These are phyloP conservation scores for Sordariomycetes sp. DNA, from an alignment of 2,329 filamentous ascomycete genomes.

Conservation along the genomic window DNA sequence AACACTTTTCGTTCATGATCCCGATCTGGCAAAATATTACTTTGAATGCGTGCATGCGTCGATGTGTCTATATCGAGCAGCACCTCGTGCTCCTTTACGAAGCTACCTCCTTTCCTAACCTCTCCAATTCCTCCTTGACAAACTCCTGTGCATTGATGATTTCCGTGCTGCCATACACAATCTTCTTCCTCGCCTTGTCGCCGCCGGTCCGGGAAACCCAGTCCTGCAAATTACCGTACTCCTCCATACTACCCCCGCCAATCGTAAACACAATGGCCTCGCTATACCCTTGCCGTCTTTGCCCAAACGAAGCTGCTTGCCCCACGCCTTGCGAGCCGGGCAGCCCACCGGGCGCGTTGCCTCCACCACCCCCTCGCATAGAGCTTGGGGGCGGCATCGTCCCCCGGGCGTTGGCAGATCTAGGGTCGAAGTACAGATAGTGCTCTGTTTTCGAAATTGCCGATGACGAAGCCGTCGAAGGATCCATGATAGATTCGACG, in stretches of 20 bases:
- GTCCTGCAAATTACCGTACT: slow-evolving; percentile 94
- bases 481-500: slow-evolving; percentile 97
- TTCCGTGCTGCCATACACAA: slow-evolving; percentile 93
- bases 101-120: slow-evolving; percentile 48
- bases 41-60: too few relatives aligned
- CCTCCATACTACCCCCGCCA: slow-evolving; percentile 95
- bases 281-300: slow-evolving; percentile 78
- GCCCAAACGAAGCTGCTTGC: slow-evolving; percentile 78
- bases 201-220: slow-evolving; percentile 77
- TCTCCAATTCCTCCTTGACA: slow-evolving; percentile 53
- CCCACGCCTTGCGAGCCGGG: slow-evolving; percentile 46
- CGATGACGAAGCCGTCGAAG: slow-evolving; percentile 75
- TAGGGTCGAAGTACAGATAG: slow-evolving; percentile 94
- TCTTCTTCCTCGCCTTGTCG: slow-evolving; percentile 60
- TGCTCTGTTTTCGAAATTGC: slow-evolving; percentile 94
- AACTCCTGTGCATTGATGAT: slow-evolving; percentile 62
- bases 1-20: too few relatives aligned
- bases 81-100: too few relatives aligned
- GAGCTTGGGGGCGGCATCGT: slow-evolving; percentile 76
- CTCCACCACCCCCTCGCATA: slow-evolving; percentile 33
- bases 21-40: too few relatives aligned
- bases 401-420: slow-evolving; percentile 84
- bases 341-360: slow-evolving; percentile 35
- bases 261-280: slow-evolving; percentile 93
- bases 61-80: too few relatives aligned